Percentiles rank a stretch among this genome's conserved stretches.
Evolutionary conservation across 2,329 filamentous ascomycete genomes (phyloP).

Genomic region (Stenocarpella maydis): DNA sequence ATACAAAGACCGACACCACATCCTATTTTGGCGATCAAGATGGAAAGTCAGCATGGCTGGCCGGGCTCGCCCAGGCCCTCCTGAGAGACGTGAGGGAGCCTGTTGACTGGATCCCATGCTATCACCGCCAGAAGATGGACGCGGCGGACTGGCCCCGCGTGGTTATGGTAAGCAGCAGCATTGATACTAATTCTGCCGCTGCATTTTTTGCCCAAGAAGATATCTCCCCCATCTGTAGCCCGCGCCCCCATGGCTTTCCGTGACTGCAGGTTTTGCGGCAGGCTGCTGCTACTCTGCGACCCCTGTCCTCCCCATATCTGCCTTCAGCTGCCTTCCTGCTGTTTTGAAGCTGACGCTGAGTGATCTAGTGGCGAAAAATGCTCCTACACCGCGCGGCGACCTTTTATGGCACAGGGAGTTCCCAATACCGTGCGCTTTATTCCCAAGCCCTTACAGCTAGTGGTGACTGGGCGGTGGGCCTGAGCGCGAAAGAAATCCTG

Average conservation of each 20-base stretch:
- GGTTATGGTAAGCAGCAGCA: too few relatives aligned
- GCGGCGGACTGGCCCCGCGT: neutral
- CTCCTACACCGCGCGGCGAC: neutral
- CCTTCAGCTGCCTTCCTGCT: too few relatives aligned
- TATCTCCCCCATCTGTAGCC: too few relatives aligned
- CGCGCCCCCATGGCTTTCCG: too few relatives aligned
- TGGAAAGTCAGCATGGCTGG: rapidly evolving
- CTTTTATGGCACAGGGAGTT: neutral
- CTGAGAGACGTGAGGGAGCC: constrained; percentile 12
- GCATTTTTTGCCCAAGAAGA: too few relatives aligned
- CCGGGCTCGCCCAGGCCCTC: neutral
- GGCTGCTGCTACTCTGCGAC: too few relatives aligned
- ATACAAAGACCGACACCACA: neutral
- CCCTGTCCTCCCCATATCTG: too few relatives aligned
- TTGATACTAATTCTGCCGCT: too few relatives aligned
- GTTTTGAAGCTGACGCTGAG: too few relatives aligned
- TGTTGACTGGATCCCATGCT: neutral
- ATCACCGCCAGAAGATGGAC: rapidly evolving
- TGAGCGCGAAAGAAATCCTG: rapidly evolving
- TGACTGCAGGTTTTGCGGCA: too few relatives aligned
- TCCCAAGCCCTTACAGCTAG: too few relatives aligned
- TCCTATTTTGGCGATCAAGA: rapidly evolving
- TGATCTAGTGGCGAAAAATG: neutral
- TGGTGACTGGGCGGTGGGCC: neutral
- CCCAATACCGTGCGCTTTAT: neutral